These are phyloP conservation scores for Penicillium egyptiacum DNA, from an alignment of 495 filamentous ascomycete species.

Conservation along the genomic window DNA sequence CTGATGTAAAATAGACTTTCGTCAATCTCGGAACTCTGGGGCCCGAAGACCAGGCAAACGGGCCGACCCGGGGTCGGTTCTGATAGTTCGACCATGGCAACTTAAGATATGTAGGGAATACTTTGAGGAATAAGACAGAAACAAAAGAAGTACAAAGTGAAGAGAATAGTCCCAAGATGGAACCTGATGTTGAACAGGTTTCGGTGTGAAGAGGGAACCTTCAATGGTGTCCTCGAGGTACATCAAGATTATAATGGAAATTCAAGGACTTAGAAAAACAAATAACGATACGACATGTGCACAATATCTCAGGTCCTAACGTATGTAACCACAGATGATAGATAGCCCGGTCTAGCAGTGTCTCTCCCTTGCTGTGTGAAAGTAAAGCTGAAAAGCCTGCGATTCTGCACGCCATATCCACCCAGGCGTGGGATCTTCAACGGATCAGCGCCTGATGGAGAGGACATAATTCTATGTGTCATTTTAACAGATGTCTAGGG, in stretches of 20 bases:
- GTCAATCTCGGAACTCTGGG: conserved; percentile 1
- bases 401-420: neutral
- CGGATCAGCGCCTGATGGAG: neutral
- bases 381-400: neutral
- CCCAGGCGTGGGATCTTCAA: neutral
- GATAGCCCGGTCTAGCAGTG: neutral
- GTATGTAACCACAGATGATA: neutral
- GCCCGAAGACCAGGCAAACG: neutral
- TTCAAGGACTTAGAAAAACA: too few species aligned
- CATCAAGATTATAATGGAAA: neutral
- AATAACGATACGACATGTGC: too few species aligned
- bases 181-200: neutral
- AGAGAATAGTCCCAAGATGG: too few species aligned
- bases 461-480: too few species aligned
- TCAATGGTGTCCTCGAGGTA: neutral
- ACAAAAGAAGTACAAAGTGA: too few species aligned
- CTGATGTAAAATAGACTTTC: neutral
- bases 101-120: neutral
- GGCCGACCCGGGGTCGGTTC: neutral
- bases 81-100: neutral
- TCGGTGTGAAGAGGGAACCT: neutral
- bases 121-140: too few species aligned
- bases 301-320: neutral
- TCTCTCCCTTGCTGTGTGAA: neutral
- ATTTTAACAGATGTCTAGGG: too few species aligned